Evolutionary conservation across 2,329 filamentous ascomycete species (phyloP).

Genomic region (Phaeosphaeriaceae sp.): DNA sequence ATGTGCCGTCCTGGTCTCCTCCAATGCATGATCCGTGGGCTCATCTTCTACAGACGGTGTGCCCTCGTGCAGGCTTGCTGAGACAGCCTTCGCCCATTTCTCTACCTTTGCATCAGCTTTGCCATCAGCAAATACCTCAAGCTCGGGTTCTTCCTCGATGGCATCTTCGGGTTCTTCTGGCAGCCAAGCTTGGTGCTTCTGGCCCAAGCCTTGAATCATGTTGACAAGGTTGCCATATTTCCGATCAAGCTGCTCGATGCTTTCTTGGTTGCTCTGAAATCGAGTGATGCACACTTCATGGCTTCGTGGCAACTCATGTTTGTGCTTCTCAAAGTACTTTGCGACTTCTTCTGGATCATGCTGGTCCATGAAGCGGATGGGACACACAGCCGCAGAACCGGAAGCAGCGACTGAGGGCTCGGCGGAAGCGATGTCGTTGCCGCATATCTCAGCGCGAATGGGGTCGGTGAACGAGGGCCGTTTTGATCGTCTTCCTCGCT

Average conservation of each 20-base stretch:
- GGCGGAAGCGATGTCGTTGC: slow-evolving; percentile 54
- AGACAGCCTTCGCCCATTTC: slow-evolving; percentile 84
- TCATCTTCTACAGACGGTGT: slow-evolving; percentile 48
- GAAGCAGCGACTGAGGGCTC: slow-evolving; percentile 53
- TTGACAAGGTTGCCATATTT: slow-evolving; percentile 92
- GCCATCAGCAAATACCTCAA: slow-evolving; percentile 42
- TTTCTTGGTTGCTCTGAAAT: slow-evolving; percentile 85
- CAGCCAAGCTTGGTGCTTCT: slow-evolving; percentile 87
- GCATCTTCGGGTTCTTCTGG: slow-evolving; percentile 63
- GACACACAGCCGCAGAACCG: slow-evolving; percentile 72
- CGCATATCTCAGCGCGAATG: slow-evolving; percentile 52
- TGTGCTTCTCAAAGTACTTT: slow-evolving; percentile 91
- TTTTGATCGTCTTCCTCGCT: slow-evolving; percentile 48
- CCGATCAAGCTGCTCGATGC: slow-evolving; percentile 86
- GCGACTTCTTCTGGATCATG: slow-evolving; percentile 94
- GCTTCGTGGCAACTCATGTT: slow-evolving; percentile 91
- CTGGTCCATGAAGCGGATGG: slow-evolving; percentile 90
- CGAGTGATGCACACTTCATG: slow-evolving; percentile 91
- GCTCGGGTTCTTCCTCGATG: slow-evolving; percentile 56
- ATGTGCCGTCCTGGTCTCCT: slow-evolving; percentile 71
- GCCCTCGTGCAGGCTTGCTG: slow-evolving; percentile 59
- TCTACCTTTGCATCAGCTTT: slow-evolving; percentile 76
- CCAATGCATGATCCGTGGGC: slow-evolving; percentile 49
- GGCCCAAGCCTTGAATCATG: slow-evolving; percentile 91
- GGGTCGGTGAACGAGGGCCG: slow-evolving; percentile 53